Base-by-base conservation (phyloP, 805 yeast genomes). In the Suhomyces emberorum region DNA sequence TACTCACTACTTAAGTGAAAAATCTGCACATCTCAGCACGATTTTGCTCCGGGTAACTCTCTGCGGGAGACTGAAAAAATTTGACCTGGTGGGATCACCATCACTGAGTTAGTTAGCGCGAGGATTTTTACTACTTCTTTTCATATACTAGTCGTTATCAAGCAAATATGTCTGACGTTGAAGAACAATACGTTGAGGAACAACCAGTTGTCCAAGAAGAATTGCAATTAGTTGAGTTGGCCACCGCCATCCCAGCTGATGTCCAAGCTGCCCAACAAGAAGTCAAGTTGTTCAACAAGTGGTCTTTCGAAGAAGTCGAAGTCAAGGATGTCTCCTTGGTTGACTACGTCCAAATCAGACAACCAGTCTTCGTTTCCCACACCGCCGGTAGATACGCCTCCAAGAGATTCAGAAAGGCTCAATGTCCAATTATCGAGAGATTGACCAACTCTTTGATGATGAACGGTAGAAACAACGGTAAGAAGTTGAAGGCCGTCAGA, bases 401-500 rank as follows among this genome's bases (percentile, higher is more conserved):
- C 77, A 93, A 93, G 88, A 89, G 98, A 77, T 93, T 93, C 86
- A 89, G 98, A 84, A 93, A 93, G 85, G 93, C 98, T 58, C 98
- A 93, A 81, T 89, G 97, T 79, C 98, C 98, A 67, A 83, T 93
- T 72, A 73, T 93, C 60, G 99, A 93, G 84, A 91, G 99, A 83
- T 81, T 93, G 73, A 91, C 98, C 76, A 91, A 93, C 91, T 85
- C 98, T 52, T 81, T 93, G 70, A 93, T 93, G 98, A 93, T 93
- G 98, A 89, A 93, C 85, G 99, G 99, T 81, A 91, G 98, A 82
- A 93, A 93, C 95, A 93, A 95, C 85, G 99, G 99, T 83, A 93
- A 93, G 84, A 93, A 93, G 81, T 87, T 95, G 74, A 89, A 91
- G 86, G 98, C 99, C 63, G 98, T 93, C 61, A 89, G 98, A 85